These are phyloP conservation scores for Triticum timopheevii DNA, from an alignment of 176 grass and related monocot species.

Conservation along the genomic window DNA sequence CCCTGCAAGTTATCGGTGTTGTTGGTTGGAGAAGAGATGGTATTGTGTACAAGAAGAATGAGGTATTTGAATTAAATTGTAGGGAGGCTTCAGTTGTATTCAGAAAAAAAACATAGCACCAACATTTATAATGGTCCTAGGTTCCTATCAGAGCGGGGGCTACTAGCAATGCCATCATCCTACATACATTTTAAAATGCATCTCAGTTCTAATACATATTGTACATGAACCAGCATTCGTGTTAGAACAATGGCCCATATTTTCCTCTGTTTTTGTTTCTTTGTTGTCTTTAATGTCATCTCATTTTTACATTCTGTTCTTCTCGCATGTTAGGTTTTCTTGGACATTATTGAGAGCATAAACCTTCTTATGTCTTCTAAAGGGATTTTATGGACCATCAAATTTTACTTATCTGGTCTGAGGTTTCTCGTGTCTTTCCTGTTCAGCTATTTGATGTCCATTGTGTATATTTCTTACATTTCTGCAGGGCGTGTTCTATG, in stretches of 20 bases:
- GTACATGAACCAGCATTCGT: neutral
- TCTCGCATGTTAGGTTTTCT: no score
- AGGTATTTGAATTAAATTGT: neutral
- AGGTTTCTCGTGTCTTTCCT: no score
- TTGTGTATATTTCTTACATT: conserved; percentile 3
- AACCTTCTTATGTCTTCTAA: no score
- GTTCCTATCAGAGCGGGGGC: neutral
- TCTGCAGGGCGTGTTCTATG: conserved; percentile 85
- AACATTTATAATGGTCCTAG: neutral
- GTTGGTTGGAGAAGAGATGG: no score
- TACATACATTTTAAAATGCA: conserved; percentile 15
- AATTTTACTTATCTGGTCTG: no score
- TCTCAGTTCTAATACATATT: neutral
- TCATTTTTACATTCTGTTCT: no score
- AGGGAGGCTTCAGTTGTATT: neutral
- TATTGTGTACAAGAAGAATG: no score
- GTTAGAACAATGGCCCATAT: no score
- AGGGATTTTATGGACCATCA: no score
- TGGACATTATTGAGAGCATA: no score
- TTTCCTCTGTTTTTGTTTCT: neutral
- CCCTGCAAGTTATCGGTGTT: no score
- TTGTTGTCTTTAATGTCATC: neutral
- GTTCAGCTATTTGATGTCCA: no score
- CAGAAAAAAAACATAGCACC: neutral
- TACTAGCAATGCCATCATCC: neutral